Base-by-base conservation (phyloP, 164 flowering plant species). In the Macadamia integrifolia region DNA sequence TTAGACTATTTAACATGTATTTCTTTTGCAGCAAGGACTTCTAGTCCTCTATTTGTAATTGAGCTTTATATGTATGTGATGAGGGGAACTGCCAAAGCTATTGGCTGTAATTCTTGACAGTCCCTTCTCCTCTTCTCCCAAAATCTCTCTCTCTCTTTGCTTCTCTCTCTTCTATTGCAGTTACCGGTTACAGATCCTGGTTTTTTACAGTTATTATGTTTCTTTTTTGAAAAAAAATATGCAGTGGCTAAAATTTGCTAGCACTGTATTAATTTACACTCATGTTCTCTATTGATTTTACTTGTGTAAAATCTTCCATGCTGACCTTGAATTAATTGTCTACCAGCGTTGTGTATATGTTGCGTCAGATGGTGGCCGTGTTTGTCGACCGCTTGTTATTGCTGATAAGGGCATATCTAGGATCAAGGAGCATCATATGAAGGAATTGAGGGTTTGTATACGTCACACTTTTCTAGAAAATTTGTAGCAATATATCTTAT, bases 351-450 rank as follows among this genome's bases (percentile, higher is more conserved):
- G 94, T 80, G 89, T 95, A 68, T 87, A 95, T 72, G 77, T 95
- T 77, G 99, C 98, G 71, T 90, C 97, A 40, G 99, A 95, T 87
- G 99, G 98, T 58, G 98, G 99, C 30, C 92, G 99, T 64, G 99
- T 95, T 69, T 92, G 97, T 73, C 97, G 99, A 67, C 99, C 99
- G 53, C 93, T 95, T 74, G 92, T 95, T 49, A 91, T 95, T 76
- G 99, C 92, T 72, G 97, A 92, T 69, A 89, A 83, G 49, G 99
- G 99, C 28, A 72, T 87, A 73, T 91, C 99, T 40, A 83, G 93
- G 79, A 80, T 95, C 68, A 92, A 89, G 71, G 86, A 89, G 57
- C 81, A 84, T 75, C 99, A 95, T 79, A 95, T 95, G 98, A 83
- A 83, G 75, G 97, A 91, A 78, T 77, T 95, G 71, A 50, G 53